Percentiles rank a stretch among this genome's conserved stretches.
Conservation (phyloP, 2,329 filamentous ascomycete genomes). For the Neocucurbitaria cava region DNA sequence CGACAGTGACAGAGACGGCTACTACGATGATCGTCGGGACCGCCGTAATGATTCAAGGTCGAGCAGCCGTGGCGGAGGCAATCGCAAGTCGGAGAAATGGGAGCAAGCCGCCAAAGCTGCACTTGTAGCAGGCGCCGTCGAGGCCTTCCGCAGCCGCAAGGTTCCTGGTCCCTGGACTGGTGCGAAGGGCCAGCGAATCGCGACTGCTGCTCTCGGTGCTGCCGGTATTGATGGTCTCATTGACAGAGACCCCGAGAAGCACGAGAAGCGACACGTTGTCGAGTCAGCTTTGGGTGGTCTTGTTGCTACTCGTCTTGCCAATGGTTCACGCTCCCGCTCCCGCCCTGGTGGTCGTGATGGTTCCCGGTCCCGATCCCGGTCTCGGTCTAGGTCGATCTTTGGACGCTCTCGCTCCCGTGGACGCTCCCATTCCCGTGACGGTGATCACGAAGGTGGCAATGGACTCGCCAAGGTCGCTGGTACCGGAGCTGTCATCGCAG, state of each 20-base stretch:
- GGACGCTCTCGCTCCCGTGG: conserved; percentile 54
- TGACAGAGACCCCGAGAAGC: conserved; percentile 72
- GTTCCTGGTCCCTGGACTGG: conserved; percentile 89
- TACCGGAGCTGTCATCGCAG: conserved; percentile 57
- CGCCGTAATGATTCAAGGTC: conserved; percentile 62
- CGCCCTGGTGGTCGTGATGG: conserved; percentile 48
- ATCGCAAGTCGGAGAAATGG: conserved; percentile 63
- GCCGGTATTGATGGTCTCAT: conserved; percentile 83
- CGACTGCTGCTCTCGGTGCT: conserved; percentile 85
- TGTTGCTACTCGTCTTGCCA: conserved; percentile 82
- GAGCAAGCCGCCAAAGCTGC: conserved; percentile 89
- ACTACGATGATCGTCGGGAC: conserved; percentile 41
- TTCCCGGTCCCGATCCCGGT: conserved; percentile 63
- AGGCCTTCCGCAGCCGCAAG: conserved; percentile 89
- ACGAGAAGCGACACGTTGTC: conserved; percentile 79
- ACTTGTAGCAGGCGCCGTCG: conserved; percentile 85
- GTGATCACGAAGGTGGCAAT: conserved; percentile 54
- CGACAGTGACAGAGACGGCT: conserved; percentile 47
- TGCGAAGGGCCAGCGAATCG: conserved; percentile 87
- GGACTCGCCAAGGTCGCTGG: conserved; percentile 58
- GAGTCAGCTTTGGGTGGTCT: conserved; percentile 90
- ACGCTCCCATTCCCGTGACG: conserved; percentile 51
- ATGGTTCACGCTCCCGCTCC: conserved; percentile 75
- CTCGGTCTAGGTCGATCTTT: conserved; percentile 62
- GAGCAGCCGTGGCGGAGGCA: conserved; percentile 56